Percentiles rank a stretch among this genome's conserved stretches.
These are phyloP conservation scores for Chimonanthus salicifolius DNA, from an alignment of 164 flowering plant genomes.

Conservation along the genomic window DNA sequence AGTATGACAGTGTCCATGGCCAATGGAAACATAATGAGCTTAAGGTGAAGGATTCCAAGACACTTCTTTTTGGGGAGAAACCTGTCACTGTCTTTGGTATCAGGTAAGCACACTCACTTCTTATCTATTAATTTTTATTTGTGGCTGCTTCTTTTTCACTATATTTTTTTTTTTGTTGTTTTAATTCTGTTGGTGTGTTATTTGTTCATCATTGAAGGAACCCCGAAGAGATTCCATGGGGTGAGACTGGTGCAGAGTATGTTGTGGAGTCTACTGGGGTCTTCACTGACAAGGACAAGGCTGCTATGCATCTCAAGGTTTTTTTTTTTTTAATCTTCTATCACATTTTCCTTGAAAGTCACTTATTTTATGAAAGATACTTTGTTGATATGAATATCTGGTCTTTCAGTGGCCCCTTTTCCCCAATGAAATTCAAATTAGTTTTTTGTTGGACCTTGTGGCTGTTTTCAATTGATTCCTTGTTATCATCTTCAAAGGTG, in stretches of 20 bases:
- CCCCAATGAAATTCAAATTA: background rate
- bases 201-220: constrained; percentile 20
- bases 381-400: background rate
- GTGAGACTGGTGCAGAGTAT: constrained; percentile 37
- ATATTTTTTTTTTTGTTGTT: background rate
- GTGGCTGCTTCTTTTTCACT: background rate
- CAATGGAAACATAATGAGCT: constrained; percentile 72
- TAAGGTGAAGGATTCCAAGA: constrained; percentile 64
- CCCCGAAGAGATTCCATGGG: constrained; percentile 57
- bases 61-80: constrained; percentile 81
- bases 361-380: background rate
- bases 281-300: constrained; percentile 69
- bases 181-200: background rate
- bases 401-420: background rate
- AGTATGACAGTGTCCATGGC: constrained; percentile 84
- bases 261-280: constrained; percentile 61
- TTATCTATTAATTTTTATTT: background rate
- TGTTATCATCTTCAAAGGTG: too few species aligned
- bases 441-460: background rate
- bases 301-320: constrained; percentile 76
- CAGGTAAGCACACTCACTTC: constrained; percentile 32
- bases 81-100: constrained; percentile 64
- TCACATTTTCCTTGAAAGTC: background rate
- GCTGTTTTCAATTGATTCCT: too few species aligned
- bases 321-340: background rate